These are phyloP conservation scores for Debaryomycetaceae sp. DNA, from an alignment of 1,139 yeast genomes.

Conservation along the genomic window DNA sequence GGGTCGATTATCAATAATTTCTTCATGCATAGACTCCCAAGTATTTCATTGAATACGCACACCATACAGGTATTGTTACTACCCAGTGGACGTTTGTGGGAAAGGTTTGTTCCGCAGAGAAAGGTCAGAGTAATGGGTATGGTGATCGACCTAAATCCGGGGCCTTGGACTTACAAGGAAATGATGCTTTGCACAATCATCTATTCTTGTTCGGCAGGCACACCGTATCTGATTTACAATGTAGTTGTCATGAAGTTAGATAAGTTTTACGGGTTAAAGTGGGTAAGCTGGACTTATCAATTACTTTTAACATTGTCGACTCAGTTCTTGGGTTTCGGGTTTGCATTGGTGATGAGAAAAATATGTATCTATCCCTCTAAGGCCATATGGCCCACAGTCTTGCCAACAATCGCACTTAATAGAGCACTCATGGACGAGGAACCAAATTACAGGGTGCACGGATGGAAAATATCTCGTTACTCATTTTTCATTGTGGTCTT, in stretches of 20 bases:
- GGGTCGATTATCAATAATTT: constrained; percentile 44
- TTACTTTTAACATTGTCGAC: constrained; percentile 36
- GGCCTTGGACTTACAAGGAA: constrained; percentile 63
- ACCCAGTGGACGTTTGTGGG: constrained; percentile 44
- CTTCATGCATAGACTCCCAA: constrained; percentile 43
- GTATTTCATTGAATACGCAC: constrained; percentile 35
- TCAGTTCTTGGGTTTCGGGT: constrained; percentile 46
- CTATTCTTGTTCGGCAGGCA: constrained; percentile 42
- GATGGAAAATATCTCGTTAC: constrained; percentile 41
- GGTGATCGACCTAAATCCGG: constrained; percentile 35
- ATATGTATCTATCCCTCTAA: constrained; percentile 44
- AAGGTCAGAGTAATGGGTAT: constrained; percentile 19
- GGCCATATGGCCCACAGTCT: constrained; percentile 45
- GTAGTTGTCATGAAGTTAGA: constrained; percentile 46
- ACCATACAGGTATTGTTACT: constrained; percentile 41
- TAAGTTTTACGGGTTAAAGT: constrained; percentile 40
- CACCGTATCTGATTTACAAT: constrained; percentile 44
- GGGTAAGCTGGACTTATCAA: constrained; percentile 43
- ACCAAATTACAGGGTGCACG: constrained; percentile 24
- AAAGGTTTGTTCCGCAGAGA: constrained; percentile 27
- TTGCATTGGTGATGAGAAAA: constrained; percentile 44
- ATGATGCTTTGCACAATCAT: constrained; percentile 54
- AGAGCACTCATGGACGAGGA: constrained; percentile 38
- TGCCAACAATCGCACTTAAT: constrained; percentile 45
- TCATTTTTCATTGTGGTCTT: constrained; percentile 36